A percentile compares a stretch with the other conserved stretches of the same genome.
phyloP scores from a whole-genome alignment of 495 filamentous ascomycete genomes.

The Lichenothelia convexa region DNA sequence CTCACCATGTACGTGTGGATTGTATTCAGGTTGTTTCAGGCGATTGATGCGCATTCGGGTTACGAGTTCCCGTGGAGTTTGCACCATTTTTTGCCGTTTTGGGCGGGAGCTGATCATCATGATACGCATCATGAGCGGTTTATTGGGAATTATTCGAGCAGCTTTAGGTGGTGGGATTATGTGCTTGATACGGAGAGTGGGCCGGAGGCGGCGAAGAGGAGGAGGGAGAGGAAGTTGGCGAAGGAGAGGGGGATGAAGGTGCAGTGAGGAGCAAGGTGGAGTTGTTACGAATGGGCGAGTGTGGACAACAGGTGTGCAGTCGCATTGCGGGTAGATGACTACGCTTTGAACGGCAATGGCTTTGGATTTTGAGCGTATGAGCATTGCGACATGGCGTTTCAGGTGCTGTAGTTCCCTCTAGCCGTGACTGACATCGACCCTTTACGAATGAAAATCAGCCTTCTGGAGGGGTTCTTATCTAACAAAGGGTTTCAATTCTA shows the following conservation, averaged over 20 bases:
- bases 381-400: too few relatives aligned
- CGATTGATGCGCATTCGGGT: slow-evolving; percentile 90
- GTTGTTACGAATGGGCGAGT: too few relatives aligned
- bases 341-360: too few relatives aligned
- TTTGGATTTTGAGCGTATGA: too few relatives aligned
- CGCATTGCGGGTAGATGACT: too few relatives aligned
- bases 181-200: slow-evolving; percentile 83
- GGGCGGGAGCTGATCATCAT: slow-evolving; percentile 94
- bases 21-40: slow-evolving; percentile 79
- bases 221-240: slow-evolving; percentile 59
- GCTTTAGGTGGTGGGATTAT: slow-evolving; percentile 99
- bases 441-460: too few relatives aligned
- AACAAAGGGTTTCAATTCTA: too few relatives aligned
- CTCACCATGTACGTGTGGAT: slow-evolving; percentile 98
- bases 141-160: slow-evolving; percentile 93
- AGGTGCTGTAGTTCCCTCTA: too few relatives aligned
- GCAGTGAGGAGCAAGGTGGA: too few relatives aligned
- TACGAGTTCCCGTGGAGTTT: slow-evolving; percentile 97
- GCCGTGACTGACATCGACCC: too few relatives aligned
- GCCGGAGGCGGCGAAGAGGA: slow-evolving; percentile 65
- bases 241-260: slow-evolving; percentile 32
- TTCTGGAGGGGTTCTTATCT: too few relatives aligned
- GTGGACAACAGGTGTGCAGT: too few relatives aligned
- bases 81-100: slow-evolving; percentile 91
- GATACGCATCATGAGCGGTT: slow-evolving; percentile 94